Evolutionary conservation across 1,284 basidiomycete genomes (phyloP), one percentile per base, ranked within the genome.

Genomic region (Volvariella volvacea): DNA sequence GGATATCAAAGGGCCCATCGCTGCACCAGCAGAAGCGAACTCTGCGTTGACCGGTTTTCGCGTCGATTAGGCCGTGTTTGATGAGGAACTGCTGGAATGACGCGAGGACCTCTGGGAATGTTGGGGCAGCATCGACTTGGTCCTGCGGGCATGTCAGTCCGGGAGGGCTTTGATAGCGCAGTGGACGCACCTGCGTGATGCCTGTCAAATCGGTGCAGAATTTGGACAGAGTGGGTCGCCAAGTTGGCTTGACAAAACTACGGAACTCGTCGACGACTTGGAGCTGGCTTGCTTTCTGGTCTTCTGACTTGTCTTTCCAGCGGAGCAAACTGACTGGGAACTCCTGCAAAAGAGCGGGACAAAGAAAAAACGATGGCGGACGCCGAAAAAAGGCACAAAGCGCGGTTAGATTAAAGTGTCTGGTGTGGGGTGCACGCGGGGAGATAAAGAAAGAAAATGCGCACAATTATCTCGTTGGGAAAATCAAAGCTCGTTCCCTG

Each of bases 391-490:
- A n/a, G n/a, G n/a, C n/a, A n/a, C n/a, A n/a, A 49, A 48, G 42
- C 28, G 48, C 43, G 32, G 41, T 38, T 45, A 28, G 12, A 28
- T 28, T 28, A 28, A 12, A 51, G 59, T 41, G 19, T 17, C 22
- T 25, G 20, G 33, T 28, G 28, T 19, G 43, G 32, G 25, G 17
- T 25, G 59, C 48, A 62, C 57, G 22, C 61, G 56, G 55, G 30
- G 22, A 22, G n/a, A 21, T 28, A 32, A 49, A 22, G 41, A 30
- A 42, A 41, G 33, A 42, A 46, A 45, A 38, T 30, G 62, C 85
- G 59, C 60, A 89, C 91, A 51, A 96, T 95, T 47, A 96, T 93
- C 67, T 98, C 93, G 62, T 96, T 96, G 4, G 89, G 86, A 63
- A 80, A 91, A 45, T 80, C 76, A 53, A 88, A 85, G 53, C 74